Percentiles rank a stretch among this genome's conserved stretches.
Conservation (phyloP, 1,139 yeast genomes). For the Blastobotrys serpentis region DNA sequence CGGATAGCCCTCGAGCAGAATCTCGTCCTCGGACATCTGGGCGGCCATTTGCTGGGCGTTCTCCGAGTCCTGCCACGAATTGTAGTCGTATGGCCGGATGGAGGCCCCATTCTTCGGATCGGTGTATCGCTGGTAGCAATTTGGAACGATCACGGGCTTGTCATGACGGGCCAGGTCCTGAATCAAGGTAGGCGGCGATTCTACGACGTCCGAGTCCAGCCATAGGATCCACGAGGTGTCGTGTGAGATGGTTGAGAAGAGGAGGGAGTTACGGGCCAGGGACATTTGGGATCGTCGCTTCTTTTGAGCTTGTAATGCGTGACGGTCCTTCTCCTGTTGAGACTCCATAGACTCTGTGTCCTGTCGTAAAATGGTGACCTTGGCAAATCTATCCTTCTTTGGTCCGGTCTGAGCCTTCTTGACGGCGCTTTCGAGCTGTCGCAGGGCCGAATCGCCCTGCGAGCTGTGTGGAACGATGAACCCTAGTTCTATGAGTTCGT, state of each 20-base stretch:
- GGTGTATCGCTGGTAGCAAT: conserved; percentile 79
- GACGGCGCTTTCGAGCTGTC: conserved; percentile 67
- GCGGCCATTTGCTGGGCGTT: conserved; percentile 76
- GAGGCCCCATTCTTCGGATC: conserved; percentile 55
- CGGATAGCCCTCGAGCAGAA: conserved; percentile 83
- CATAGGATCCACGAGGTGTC: conserved; percentile 92
- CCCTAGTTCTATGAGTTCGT: conserved; percentile 80
- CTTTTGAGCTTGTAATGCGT: conserved; percentile 71
- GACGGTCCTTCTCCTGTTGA: conserved; percentile 71
- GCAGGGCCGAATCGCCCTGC: conserved; percentile 78
- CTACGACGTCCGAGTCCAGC: conserved; percentile 93
- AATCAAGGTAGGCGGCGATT: conserved; percentile 74
- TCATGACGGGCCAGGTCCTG: conserved; percentile 88
- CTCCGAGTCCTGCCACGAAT: conserved; percentile 94
- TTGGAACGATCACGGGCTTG: conserved; percentile 85
- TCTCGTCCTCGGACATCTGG: conserved; percentile 77
- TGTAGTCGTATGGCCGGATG: conserved; percentile 88
- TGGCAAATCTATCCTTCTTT: conserved; percentile 62
- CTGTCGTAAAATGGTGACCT: conserved; percentile 84
- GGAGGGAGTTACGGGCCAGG: conserved; percentile 83
- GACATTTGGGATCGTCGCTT: conserved; percentile 90
- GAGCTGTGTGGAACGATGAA: conserved; percentile 81
- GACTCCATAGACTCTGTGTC: conserved; percentile 70
- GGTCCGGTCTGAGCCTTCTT: conserved; percentile 62
- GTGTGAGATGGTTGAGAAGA: conserved; percentile 87